A percentile compares a stretch with the other conserved stretches of the same genome.
Evolutionary conservation across 768 basidiomycete species (phyloP).

Genomic region (Leccinum obscurum): DNA sequence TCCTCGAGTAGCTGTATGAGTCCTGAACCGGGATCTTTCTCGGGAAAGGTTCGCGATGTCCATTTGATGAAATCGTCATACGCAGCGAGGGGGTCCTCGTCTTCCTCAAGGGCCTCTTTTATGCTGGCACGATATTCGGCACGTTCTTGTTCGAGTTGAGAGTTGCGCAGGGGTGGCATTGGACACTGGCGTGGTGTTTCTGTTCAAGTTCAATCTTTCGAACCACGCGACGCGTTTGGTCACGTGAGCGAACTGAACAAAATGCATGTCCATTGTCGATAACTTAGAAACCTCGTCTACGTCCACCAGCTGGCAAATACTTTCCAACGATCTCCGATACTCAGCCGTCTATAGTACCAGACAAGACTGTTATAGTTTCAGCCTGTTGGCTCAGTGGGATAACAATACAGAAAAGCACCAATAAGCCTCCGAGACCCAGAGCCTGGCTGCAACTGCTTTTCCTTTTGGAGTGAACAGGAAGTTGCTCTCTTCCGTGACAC

Average conservation of each 20-base stretch:
- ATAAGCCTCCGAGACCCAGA: slow-evolving; percentile 34
- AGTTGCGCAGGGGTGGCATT: slow-evolving; percentile 28
- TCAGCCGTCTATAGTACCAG: slow-evolving; percentile 19
- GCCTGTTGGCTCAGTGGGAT: slow-evolving; percentile 13
- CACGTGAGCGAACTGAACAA: slow-evolving; percentile 21
- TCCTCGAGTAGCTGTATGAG: slow-evolving; percentile 82
- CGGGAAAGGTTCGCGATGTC: slow-evolving; percentile 79
- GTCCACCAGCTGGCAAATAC: background rate
- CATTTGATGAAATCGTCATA: slow-evolving; percentile 90
- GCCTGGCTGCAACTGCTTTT: slow-evolving; percentile 22
- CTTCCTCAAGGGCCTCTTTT: slow-evolving; percentile 58
- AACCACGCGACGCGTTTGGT: slow-evolving; percentile 33
- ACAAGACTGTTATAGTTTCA: slow-evolving; percentile 23
- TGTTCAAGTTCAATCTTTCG: slow-evolving; percentile 11
- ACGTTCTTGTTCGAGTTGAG: slow-evolving; percentile 33
- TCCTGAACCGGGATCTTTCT: slow-evolving; percentile 67
- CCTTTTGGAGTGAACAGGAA: slow-evolving; percentile 32
- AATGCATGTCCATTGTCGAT: too few relatives aligned
- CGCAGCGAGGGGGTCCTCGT: slow-evolving; percentile 83
- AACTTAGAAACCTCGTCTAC: too few relatives aligned
- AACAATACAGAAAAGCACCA: background rate
- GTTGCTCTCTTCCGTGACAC: slow-evolving; percentile 33
- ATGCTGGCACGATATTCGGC: slow-evolving; percentile 41
- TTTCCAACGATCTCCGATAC: slow-evolving; percentile 21
- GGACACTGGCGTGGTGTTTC: background rate